These are phyloP conservation scores for Skeletonema tropicum DNA, from an alignment of 108 stramenopile species.

Conservation along the genomic window DNA sequence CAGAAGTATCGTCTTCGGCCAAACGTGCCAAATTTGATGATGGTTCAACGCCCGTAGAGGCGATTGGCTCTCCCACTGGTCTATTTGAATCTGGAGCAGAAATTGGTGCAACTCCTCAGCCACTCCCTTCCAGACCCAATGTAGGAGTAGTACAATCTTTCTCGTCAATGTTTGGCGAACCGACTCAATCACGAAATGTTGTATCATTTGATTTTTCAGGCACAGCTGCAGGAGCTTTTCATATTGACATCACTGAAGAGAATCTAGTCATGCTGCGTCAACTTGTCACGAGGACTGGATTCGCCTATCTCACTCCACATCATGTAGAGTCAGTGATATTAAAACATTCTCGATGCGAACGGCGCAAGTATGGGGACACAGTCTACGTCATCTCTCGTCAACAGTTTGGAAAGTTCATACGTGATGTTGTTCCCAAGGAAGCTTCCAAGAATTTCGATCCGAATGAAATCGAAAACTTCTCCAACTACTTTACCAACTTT, in stretches of 20 bases:
- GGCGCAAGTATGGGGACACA: constrained; percentile 21
- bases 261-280: constrained; percentile 69
- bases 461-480: constrained; percentile 63
- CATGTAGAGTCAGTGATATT: constrained; percentile 69
- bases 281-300: constrained; percentile 69
- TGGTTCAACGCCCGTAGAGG: constrained; percentile 26
- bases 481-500: constrained; percentile 73
- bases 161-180: constrained; percentile 49
- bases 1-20: constrained; percentile 18
- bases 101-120: constrained; percentile 26
- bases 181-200: constrained; percentile 58
- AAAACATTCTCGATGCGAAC: constrained; percentile 34
- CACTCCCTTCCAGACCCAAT: constrained; percentile 10
- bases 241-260: constrained; percentile 82
- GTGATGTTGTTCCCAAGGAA: constrained; percentile 51
- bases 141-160: constrained; percentile 34
- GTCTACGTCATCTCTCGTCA: constrained; percentile 45
- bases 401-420: constrained; percentile 52
- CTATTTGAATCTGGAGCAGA: constrained; percentile 39
- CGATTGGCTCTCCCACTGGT: constrained; percentile 43
- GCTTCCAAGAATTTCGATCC: constrained; percentile 44
- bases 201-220: constrained; percentile 85
- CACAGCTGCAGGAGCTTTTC: constrained; percentile 47
- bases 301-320: constrained; percentile 51
- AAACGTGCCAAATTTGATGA: constrained; percentile 31